A percentile compares a stretch with the other conserved stretches of the same genome.
These are phyloP conservation scores for Amphibolis antarctica DNA, from an alignment of 106 monocot genomes.

Conservation along the genomic window DNA sequence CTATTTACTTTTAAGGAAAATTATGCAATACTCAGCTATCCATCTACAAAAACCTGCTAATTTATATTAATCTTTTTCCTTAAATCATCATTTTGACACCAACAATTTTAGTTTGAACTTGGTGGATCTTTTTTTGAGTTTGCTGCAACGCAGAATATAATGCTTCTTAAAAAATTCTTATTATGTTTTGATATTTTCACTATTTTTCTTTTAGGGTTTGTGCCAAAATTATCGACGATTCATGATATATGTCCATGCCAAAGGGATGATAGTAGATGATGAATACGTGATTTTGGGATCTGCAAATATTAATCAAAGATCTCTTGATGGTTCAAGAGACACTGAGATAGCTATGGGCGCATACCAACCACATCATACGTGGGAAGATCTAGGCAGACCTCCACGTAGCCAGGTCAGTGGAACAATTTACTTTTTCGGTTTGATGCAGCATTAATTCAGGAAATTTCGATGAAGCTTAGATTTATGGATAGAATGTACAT, in stretches of 20 bases:
- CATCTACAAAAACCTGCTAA: no score
- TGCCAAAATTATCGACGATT: slow-evolving; percentile 49
- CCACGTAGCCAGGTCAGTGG: slow-evolving; percentile 62
- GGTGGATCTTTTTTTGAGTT: no score
- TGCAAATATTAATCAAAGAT: slow-evolving; percentile 87
- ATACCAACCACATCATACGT: slow-evolving; percentile 61
- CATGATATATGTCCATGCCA: slow-evolving; percentile 91
- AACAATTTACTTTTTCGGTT: not conserved
- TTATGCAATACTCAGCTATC: no score
- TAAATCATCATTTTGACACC: no score
- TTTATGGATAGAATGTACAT: no score
- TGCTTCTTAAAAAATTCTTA: no score
- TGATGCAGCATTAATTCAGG: no score
- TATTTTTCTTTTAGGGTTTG: slow-evolving; percentile 14
- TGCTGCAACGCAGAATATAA: no score
- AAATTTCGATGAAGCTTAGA: no score
- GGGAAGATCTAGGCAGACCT: slow-evolving; percentile 36
- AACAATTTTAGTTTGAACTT: no score
- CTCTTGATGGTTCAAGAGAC: slow-evolving; percentile 63
- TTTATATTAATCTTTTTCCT: no score
- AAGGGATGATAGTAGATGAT: slow-evolving; percentile 89
- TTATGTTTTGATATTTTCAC: not conserved
- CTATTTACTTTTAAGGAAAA: no score
- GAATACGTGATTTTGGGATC: slow-evolving; percentile 79
- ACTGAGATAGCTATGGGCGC: slow-evolving; percentile 91